These are phyloP conservation scores for Neoscytalidium dimidiatum DNA, from an alignment of 2,329 filamentous ascomycete genomes.

Conservation along the genomic window DNA sequence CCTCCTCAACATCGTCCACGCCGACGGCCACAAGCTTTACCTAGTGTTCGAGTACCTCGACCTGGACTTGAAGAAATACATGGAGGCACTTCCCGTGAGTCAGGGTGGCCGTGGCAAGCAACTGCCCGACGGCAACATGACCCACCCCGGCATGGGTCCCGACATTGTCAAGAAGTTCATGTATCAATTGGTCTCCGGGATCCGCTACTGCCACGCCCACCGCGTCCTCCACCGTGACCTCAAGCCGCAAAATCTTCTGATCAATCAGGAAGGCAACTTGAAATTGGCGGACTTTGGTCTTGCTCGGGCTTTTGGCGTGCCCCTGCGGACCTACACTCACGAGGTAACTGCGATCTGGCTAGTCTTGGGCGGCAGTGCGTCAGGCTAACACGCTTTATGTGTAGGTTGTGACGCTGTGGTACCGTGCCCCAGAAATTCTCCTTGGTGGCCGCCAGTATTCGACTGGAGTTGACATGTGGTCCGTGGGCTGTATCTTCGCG, in stretches of 20 bases:
- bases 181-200: constrained; percentile 80
- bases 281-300: constrained; percentile 91
- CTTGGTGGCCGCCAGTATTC: constrained; percentile 90
- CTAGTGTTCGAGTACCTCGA: constrained; percentile 92
- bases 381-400: constrained; percentile 21
- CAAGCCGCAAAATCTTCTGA: constrained; percentile 88
- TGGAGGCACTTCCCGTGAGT: constrained; percentile 83
- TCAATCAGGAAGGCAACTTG: constrained; percentile 82
- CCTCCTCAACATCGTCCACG: constrained; percentile 89
- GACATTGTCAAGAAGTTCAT: constrained; percentile 92
- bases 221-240: constrained; percentile 84
- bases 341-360: constrained; percentile 56
- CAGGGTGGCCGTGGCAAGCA: constrained; percentile 85
- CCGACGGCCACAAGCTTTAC: constrained; percentile 92
- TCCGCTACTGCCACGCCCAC: constrained; percentile 87
- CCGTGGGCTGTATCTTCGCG: constrained; percentile 89
- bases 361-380: background rate
- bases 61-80: constrained; percentile 91
- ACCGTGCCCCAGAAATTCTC: constrained; percentile 86
- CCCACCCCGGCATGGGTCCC: constrained; percentile 71
- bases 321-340: constrained; percentile 87
- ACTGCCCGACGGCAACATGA: constrained; percentile 73
- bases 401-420: constrained; percentile 88
- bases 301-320: constrained; percentile 87
- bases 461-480: constrained; percentile 96